Base-by-base conservation (phyloP, 306 rosid species). In the Vigna mungo region DNA sequence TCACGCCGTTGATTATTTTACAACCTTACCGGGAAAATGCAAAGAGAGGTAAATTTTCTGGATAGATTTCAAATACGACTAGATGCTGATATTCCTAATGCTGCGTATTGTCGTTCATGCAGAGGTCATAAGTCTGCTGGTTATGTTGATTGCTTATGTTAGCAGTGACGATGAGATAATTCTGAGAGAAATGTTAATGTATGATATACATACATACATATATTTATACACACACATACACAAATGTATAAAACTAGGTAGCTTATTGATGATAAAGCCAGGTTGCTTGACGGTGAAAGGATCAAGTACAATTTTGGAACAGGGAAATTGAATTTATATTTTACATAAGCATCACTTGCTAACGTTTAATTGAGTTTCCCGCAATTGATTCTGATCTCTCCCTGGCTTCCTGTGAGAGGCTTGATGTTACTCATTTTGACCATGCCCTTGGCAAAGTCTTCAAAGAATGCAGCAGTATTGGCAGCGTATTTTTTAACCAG, bases 321-420 rank as follows among this genome's bases (percentile, higher is more conserved):
- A 3, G 48, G 74, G 41, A 34, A 39, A 63, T 27, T 74, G 32
- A 47, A 32, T 53, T 23, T 15, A 12, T 20, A 71, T 37, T 25
- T 18, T 8, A 49, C 13, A 78, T 14, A 37, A 8, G 14, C 34
- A 37, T 10, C 1, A 48, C 11, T 43, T 10, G 15, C 36, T 47
- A 13, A 6, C 21, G 7, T 37, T 71, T 75, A 86, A 51, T 91
- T 89, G 25, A 71, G 75, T 85, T 79, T 85, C 49, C 82, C 83
- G 72, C 91, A 90, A 79, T 89, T 81, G 72, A 64, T 63, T 83
- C 96, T 88, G 86, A 87, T 81, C 78, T 88, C 82, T 27, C 96
- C 90, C 30, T 79, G 25, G 53, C 54, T 74, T 72, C 88, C 91
- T 0, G 89, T 87, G 70, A 87, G 93, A 59, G 87, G 89, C 14